A percentile compares a stretch with the other conserved stretches of the same genome.
Evolutionary conservation across 495 filamentous ascomycete species (phyloP).

Genomic region (Daldinia grandis): DNA sequence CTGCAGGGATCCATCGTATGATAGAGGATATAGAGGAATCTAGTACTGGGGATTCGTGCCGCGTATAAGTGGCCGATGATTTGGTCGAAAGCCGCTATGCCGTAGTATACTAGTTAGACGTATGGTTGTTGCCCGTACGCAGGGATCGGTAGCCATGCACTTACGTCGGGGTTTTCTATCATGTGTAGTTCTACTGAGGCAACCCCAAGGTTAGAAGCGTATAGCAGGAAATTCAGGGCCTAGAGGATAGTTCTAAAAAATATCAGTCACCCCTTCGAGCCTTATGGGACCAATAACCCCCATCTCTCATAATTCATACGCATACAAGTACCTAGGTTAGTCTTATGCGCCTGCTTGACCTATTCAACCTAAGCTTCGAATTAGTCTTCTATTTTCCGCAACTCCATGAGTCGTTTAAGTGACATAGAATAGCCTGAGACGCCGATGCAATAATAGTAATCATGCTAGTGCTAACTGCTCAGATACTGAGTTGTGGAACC

Average conservation of each 20-base stretch:
- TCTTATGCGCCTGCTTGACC: constrained; percentile 39
- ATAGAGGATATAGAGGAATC: constrained; percentile 3
- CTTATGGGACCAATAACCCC: constrained; percentile 47
- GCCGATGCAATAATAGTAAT: constrained; percentile 54
- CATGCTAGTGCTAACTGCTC: constrained; percentile 51
- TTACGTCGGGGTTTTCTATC: constrained; percentile 49
- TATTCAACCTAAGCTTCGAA: constrained; percentile 47
- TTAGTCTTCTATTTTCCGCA: constrained; percentile 46
- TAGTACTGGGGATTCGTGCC: constrained; percentile 37
- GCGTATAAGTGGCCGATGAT: constrained; percentile 46
- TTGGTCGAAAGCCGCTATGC: constrained; percentile 49
- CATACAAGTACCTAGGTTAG: constrained; percentile 43
- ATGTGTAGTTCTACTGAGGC: constrained; percentile 50
- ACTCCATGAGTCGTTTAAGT: constrained; percentile 42
- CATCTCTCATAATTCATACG: constrained; percentile 49
- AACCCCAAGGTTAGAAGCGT: constrained; percentile 46
- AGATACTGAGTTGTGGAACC: constrained; percentile 39
- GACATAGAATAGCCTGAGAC: constrained; percentile 40
- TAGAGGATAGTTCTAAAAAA: constrained; percentile 42
- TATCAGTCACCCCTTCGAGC: constrained; percentile 27
- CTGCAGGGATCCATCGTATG: constrained; percentile 40
- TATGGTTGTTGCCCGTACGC: constrained; percentile 40
- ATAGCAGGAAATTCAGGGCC: constrained; percentile 43
- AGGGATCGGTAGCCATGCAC: constrained; percentile 47
- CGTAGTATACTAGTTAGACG: constrained; percentile 51